Percentiles rank a stretch among this genome's conserved stretches.
phyloP scores from a whole-genome alignment of 345 rosid species.

The Lagerstroemia speciosa region DNA sequence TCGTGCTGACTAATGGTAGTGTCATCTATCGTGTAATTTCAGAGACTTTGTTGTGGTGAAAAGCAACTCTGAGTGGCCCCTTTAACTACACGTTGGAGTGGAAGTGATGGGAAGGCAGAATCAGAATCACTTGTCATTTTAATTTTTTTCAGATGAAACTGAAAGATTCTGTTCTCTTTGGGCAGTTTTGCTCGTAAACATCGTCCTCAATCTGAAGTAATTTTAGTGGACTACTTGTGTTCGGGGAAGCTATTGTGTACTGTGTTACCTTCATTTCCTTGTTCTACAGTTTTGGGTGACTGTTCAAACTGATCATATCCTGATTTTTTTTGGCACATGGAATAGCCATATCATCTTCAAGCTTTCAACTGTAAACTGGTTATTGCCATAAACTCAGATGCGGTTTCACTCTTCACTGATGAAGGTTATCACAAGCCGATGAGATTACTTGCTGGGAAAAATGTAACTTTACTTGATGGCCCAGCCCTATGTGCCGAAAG shows the following conservation, averaged over 20 bases:
- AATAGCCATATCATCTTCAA: too few relatives aligned
- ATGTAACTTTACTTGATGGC: too few relatives aligned
- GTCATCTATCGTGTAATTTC: neutral
- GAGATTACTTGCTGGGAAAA: too few relatives aligned
- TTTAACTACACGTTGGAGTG: neutral
- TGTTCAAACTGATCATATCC: neutral
- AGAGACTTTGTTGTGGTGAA: neutral
- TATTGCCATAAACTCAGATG: neutral
- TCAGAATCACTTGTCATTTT: neutral
- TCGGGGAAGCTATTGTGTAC: neutral
- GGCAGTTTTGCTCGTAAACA: neutral
- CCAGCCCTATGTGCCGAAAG: neutral
- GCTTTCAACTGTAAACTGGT: too few relatives aligned
- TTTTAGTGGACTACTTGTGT: neutral
- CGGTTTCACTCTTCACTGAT: neutral
- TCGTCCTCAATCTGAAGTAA: neutral
- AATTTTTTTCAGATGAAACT: too few relatives aligned
- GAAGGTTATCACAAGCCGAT: too few relatives aligned
- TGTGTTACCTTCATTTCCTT: neutral
- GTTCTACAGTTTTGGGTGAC: neutral
- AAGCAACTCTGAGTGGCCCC: neutral
- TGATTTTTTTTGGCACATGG: neutral
- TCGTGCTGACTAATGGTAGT: neutral
- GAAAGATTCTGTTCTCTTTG: neutral
- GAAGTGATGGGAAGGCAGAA: neutral